phyloP scores from a whole-genome alignment of 2,329 filamentous ascomycete species.

The Penicillium sp. region DNA sequence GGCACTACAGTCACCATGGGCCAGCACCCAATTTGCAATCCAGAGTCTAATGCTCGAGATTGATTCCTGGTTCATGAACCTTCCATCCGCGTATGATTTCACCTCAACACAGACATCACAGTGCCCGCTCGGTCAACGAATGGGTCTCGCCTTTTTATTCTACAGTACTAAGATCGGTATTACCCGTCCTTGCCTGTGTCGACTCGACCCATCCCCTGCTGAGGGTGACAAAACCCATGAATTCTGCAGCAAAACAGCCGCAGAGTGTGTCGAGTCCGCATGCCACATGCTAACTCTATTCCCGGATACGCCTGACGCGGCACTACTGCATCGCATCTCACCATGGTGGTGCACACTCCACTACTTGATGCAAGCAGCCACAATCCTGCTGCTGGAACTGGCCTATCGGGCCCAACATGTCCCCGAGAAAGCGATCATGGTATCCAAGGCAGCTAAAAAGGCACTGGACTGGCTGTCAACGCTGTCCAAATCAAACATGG shows the following conservation, averaged over 20 bases:
- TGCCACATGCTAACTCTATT: slow-evolving; percentile 43
- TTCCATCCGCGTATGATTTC: slow-evolving; percentile 43
- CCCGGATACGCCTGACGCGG: slow-evolving; percentile 40
- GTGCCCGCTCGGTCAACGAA: slow-evolving; percentile 35
- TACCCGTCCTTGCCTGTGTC: slow-evolving; percentile 46
- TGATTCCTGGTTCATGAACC: slow-evolving; percentile 41
- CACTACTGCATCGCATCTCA: slow-evolving; percentile 37
- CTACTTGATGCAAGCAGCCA: slow-evolving; percentile 46
- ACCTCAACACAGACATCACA: slow-evolving; percentile 38
- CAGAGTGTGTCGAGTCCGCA: slow-evolving; percentile 45
- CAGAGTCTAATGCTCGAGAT: slow-evolving; percentile 38
- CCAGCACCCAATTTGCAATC: slow-evolving; percentile 40
- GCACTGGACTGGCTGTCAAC: slow-evolving; percentile 36
- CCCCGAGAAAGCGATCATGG: slow-evolving; percentile 40
- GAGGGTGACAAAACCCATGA: slow-evolving; percentile 35
- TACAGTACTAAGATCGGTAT: slow-evolving; percentile 46
- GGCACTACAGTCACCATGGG: slow-evolving; percentile 36
- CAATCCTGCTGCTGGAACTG: slow-evolving; percentile 46
- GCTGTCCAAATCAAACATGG: slow-evolving; percentile 31
- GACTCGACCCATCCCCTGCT: slow-evolving; percentile 34
- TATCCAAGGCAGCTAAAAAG: slow-evolving; percentile 38
- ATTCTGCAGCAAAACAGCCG: slow-evolving; percentile 40
- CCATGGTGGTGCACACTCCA: slow-evolving; percentile 49
- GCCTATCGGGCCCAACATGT: slow-evolving; percentile 45
- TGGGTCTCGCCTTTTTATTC: slow-evolving; percentile 43